Evolutionary conservation across 805 yeast species (phyloP).

Genomic region (Blastobotrys mokoenaii): DNA sequence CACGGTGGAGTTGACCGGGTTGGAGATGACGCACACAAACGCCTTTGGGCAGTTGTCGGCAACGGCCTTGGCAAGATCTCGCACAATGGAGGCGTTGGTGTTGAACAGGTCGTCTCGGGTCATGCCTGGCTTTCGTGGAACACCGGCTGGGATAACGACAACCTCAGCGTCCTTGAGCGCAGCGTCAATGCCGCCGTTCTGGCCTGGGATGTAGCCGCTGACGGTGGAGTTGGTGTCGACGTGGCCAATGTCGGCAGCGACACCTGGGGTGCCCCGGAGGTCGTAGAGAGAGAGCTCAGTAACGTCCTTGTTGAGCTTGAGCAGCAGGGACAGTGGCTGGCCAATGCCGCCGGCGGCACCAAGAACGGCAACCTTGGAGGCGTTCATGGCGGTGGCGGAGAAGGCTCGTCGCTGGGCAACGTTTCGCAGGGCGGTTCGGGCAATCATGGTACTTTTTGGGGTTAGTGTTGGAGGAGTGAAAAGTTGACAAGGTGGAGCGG

Average conservation of each 20-base stretch:
- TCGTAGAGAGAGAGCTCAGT: slow-evolving; percentile 71
- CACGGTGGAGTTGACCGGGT: slow-evolving; percentile 90
- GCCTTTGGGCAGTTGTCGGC: slow-evolving; percentile 68
- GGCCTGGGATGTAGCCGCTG: slow-evolving; percentile 53
- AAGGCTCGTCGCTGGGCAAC: slow-evolving; percentile 9
- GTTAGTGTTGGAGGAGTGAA: too few relatives aligned
- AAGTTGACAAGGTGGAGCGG: too few relatives aligned
- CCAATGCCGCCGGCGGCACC: slow-evolving; percentile 97
- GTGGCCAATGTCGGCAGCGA: slow-evolving; percentile 81
- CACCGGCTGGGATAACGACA: slow-evolving; percentile 86
- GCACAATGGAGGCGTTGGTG: slow-evolving; percentile 75
- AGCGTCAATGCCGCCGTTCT: slow-evolving; percentile 50
- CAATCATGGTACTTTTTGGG: too few relatives aligned
- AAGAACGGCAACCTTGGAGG: slow-evolving; percentile 47
- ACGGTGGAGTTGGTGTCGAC: slow-evolving; percentile 61
- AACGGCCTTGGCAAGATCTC: slow-evolving; percentile 63
- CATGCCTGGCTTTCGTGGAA: slow-evolving; percentile 93
- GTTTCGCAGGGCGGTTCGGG: not conserved
- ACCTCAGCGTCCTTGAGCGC: slow-evolving; percentile 78
- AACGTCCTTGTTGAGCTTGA: slow-evolving; percentile 59
- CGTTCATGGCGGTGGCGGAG: slow-evolving; percentile 15
- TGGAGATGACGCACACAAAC: slow-evolving; percentile 72
- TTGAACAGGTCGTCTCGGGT: slow-evolving; percentile 83
- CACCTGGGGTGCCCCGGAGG: slow-evolving; percentile 78
- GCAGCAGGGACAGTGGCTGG: slow-evolving; percentile 76